These are phyloP conservation scores for Candida rishiriensis DNA, from an alignment of 805 yeast genomes.

Conservation along the genomic window DNA sequence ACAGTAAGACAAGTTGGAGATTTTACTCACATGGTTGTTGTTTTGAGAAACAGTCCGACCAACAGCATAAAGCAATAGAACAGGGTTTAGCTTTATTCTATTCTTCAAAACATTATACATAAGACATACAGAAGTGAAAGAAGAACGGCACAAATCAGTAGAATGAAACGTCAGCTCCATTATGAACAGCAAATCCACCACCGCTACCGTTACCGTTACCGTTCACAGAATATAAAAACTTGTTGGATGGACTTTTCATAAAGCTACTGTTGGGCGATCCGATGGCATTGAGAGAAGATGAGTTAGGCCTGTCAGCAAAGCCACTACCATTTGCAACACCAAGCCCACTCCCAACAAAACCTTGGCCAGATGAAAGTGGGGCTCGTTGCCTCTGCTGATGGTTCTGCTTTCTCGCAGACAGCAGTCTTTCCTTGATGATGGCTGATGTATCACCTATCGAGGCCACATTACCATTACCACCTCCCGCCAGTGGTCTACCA, in stretches of 20 bases:
- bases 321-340: background rate
- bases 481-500: background rate
- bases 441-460: conserved; percentile 2
- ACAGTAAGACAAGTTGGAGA: no score
- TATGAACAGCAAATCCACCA: conserved; percentile 13
- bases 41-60: no score
- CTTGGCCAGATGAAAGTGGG: no score
- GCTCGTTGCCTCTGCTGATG: background rate
- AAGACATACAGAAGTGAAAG: no score
- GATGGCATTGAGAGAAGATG: conserved; percentile 2
- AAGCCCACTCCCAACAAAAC: no score
- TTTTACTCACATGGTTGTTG: no score
- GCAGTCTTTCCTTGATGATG: conserved; percentile 13
- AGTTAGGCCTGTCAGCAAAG: background rate
- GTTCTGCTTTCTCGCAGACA: conserved; percentile 11
- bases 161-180: conserved; percentile 14
- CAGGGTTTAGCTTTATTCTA: no score
- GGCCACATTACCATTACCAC: background rate
- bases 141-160: conserved; percentile 4
- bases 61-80: no score
- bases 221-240: conserved; percentile 15
- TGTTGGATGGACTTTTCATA: conserved; percentile 16
- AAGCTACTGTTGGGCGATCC: conserved; percentile 1
- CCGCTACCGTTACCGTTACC: background rate
- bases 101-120: no score